phyloP scores from a whole-genome alignment of 2,329 filamentous ascomycete species.

The Fusarium floridanum region DNA sequence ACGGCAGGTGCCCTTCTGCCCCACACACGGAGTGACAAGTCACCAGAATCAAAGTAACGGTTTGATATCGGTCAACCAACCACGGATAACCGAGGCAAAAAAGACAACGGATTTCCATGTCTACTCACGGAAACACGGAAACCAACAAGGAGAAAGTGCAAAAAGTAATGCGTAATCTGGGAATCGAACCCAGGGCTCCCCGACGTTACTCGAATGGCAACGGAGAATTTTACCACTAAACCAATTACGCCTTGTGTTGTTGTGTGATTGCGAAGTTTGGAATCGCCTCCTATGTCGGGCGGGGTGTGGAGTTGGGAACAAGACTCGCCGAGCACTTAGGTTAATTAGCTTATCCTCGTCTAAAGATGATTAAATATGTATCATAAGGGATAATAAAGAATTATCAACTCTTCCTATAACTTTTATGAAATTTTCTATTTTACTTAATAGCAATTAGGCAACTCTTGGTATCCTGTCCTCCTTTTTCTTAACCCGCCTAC shows the following conservation, averaged over 20 bases:
- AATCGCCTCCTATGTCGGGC: not conserved
- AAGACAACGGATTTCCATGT: not conserved
- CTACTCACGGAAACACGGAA: not conserved
- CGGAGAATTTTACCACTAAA: not conserved
- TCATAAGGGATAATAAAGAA: not conserved
- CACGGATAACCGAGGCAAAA: not conserved
- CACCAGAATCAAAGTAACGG: not conserved
- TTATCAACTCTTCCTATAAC: not conserved
- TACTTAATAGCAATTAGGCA: no score
- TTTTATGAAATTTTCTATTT: no score
- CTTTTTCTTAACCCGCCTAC: not conserved
- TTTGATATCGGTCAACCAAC: not conserved
- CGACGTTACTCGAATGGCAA: not conserved
- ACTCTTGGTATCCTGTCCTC: no score
- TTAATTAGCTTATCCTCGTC: no score
- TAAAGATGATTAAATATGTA: no score
- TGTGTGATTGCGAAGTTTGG: not conserved
- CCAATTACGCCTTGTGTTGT: not conserved
- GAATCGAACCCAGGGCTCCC: not conserved
- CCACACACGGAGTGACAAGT: not conserved
- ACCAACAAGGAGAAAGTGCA: not conserved
- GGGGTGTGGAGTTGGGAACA: not conserved
- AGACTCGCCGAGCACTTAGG: not conserved
- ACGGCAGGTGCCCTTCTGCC: not conserved
- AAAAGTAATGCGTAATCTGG: not conserved